Evolutionary conservation across 2,329 filamentous ascomycete species (phyloP).

Genomic region (Dothiorella sarmentorum): DNA sequence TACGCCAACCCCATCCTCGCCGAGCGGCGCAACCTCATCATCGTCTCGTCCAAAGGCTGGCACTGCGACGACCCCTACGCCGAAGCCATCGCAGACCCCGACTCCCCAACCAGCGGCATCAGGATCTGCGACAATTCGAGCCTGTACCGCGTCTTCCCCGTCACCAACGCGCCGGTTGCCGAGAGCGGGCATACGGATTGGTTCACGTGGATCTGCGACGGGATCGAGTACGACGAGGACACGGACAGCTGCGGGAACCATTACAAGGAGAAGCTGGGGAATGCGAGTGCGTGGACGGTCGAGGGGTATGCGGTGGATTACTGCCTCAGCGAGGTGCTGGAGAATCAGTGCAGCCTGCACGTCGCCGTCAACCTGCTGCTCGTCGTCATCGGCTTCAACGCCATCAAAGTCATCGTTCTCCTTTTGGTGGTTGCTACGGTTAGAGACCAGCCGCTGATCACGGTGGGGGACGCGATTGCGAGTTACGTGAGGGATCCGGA

Average conservation of each 20-base stretch:
- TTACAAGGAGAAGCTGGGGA: conserved; percentile 15
- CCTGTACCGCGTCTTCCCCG: background rate
- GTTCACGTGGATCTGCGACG: conserved; percentile 17
- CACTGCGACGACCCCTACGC: background rate
- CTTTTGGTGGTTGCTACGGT: background rate
- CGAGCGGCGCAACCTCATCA: conserved; percentile 20
- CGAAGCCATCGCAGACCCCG: background rate
- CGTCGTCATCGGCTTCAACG: background rate
- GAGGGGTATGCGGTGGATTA: conserved; percentile 3
- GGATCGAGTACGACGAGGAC: background rate
- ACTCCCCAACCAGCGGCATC: background rate
- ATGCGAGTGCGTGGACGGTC: background rate
- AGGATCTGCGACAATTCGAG: background rate
- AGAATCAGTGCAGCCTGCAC: background rate
- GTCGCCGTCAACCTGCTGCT: background rate
- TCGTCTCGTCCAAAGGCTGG: conserved; percentile 18
- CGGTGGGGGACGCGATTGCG: conserved; percentile 26
- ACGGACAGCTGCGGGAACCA: background rate
- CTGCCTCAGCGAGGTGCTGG: background rate
- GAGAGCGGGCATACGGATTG: background rate
- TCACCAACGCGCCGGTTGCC: conserved; percentile 13
- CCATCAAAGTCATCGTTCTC: background rate
- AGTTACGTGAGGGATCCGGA: conserved; percentile 23
- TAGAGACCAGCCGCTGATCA: conserved; percentile 21
- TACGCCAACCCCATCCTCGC: conserved; percentile 23